Evolutionary conservation across 2,329 filamentous ascomycete species (phyloP), one percentile per base, ranked within the genome.

Genomic region (Aspergillus chevalieri): DNA sequence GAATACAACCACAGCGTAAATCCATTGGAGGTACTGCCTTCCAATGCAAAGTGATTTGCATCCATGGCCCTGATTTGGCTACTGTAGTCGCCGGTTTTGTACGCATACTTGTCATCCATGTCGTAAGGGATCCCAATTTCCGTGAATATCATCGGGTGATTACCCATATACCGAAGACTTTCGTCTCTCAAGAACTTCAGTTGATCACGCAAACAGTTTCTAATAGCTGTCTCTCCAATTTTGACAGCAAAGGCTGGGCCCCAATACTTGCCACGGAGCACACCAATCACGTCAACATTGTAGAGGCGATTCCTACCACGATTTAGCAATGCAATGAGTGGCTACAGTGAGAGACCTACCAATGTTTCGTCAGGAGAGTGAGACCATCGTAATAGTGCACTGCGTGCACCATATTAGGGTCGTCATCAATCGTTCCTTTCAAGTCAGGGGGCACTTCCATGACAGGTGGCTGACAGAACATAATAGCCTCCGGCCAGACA

Each of bases 51-150:
- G 65, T 95, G 89, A 65, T 97, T 98, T 47, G 94, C 93, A 70
- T 98, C 93, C 75, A 98, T 85, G 6, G 93, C 93, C 2, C 88
- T 83, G 30, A 86, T 87, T 67, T 98, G 93, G 61, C 89, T 95
- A 42, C 87, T 86, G 70, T 95, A 98, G 68, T 98, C 88, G 6
- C 94, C 93, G 5, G 89, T 95, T 70, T 89, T 88, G 72, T 98
- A 98, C 1, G 93, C 93, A 63, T 93, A 79, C 70, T 95, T 91
- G 57, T 95, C 85, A 63, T 98, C 92, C 94, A 98, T 97, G 65
- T 98, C 93, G 65, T 95, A 98, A 0, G 93, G 93, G 51, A 98
- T 96, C 6, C 93, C 93, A 62, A 97, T 97, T 65, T 98, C 93
- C 0, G 89, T 94, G 67, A 96, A 83, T 4, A 98, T 72, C 59